Percentiles rank a stretch among this genome's conserved stretches.
Conservation (phyloP, 805 yeast species). For the Cyberlindnera mrakii region DNA sequence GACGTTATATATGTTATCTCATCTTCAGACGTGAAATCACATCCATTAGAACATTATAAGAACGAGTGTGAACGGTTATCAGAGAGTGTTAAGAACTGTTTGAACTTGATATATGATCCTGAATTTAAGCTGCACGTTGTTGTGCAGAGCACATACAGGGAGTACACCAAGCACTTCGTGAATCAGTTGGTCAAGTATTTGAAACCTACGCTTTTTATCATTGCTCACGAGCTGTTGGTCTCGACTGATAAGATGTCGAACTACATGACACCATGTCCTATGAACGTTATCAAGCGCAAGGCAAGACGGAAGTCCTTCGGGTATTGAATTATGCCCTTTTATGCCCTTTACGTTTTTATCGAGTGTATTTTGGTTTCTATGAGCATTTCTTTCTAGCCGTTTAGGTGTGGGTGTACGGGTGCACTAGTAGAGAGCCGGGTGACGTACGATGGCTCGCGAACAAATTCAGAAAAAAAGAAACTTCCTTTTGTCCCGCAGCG, state of each 20-base stretch:
- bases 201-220: constrained; percentile 25
- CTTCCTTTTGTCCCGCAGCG: no score
- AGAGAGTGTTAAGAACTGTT: constrained; percentile 6
- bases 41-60: constrained; percentile 19
- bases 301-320: neutral
- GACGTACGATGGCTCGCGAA: no score
- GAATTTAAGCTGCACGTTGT: constrained; percentile 24
- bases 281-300: constrained; percentile 19
- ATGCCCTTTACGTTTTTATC: no score
- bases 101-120: constrained; percentile 11
- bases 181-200: constrained; percentile 31
- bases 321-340: no score
- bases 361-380: no score
- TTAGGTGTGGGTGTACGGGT: no score
- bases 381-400: no score
- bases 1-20: constrained; percentile 65
- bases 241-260: constrained; percentile 13
- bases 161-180: constrained; percentile 33
- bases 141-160: constrained; percentile 29
- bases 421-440: no score
- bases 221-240: constrained; percentile 11
- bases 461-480: no score
- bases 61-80: constrained; percentile 11
- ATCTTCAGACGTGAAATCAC: constrained; percentile 42
- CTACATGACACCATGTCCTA: constrained; percentile 20